phyloP scores from a whole-genome alignment of 1,139 yeast genomes.

The Trichomonascaceae sp. region DNA sequence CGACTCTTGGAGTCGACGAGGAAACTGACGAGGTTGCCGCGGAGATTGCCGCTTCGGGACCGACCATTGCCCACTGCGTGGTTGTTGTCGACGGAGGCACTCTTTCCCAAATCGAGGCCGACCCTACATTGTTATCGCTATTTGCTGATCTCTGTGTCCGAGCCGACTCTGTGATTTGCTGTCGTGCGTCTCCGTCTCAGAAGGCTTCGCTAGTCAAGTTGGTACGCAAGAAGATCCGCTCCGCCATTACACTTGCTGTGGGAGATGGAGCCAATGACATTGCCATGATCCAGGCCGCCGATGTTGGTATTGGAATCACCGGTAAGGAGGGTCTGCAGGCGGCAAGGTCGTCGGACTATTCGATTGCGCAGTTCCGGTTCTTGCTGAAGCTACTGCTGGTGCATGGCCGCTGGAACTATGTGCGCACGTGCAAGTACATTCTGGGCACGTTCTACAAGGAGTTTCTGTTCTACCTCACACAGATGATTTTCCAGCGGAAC shows the following conservation, averaged over 20 bases:
- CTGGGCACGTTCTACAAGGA: conserved; percentile 94
- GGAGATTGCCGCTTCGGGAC: conserved; percentile 42
- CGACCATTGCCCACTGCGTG: conserved; percentile 76
- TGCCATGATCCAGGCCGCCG: conserved; percentile 98
- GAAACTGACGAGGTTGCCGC: conserved; percentile 20
- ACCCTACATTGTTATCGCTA: conserved; percentile 53
- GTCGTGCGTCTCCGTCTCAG: conserved; percentile 95
- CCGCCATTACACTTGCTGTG: conserved; percentile 78
- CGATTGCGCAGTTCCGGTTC: conserved; percentile 88
- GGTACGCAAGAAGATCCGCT: conserved; percentile 51
- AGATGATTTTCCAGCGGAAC: conserved; percentile 73
- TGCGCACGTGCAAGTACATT: conserved; percentile 83
- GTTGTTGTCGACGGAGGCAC: conserved; percentile 90
- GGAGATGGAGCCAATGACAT: conserved; percentile 99
- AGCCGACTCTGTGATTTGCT: conserved; percentile 85
- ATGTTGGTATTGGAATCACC: conserved; percentile 93
- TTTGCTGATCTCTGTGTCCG: conserved; percentile 76
- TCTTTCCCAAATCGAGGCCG: conserved; percentile 55
- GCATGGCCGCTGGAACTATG: conserved; percentile 91
- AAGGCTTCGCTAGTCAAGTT: conserved; percentile 80
- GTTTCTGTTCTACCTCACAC: conserved; percentile 75
- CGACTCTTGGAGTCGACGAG: not conserved
- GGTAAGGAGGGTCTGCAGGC: conserved; percentile 97
- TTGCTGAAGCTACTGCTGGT: conserved; percentile 71
- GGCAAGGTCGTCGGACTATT: conserved; percentile 86